These are phyloP conservation scores for Hamigera avellanea DNA, from an alignment of 495 filamentous ascomycete genomes.

Conservation along the genomic window DNA sequence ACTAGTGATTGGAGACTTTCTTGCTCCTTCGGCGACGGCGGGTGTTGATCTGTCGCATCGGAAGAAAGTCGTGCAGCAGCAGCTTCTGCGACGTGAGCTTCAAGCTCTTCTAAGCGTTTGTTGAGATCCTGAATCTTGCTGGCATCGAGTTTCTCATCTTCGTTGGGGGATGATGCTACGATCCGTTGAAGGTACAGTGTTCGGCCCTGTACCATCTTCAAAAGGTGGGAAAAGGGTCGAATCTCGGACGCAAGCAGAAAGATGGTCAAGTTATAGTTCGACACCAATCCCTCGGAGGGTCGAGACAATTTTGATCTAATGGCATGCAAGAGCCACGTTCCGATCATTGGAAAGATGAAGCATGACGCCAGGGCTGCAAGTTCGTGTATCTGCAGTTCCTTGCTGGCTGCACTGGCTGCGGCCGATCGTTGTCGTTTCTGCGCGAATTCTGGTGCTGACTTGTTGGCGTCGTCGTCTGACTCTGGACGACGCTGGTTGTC, in stretches of 20 bases:
- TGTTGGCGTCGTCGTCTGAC: conserved; percentile 24
- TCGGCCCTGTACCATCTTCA: conserved; percentile 65
- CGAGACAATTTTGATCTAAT: conserved; percentile 66
- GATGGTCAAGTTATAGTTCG: conserved; percentile 87
- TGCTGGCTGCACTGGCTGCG: conserved; percentile 29
- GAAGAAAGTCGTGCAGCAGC: conserved; percentile 16
- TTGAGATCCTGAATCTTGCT: conserved; percentile 44
- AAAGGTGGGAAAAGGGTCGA: conserved; percentile 65
- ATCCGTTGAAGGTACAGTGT: conserved; percentile 76
- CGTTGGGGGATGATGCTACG: conserved; percentile 40
- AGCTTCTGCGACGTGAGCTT: conserved; percentile 42
- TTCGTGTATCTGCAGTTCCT: conserved; percentile 66
- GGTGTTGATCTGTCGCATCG: conserved; percentile 2
- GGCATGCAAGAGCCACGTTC: conserved; percentile 66
- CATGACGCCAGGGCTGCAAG: conserved; percentile 60
- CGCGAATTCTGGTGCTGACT: conserved; percentile 5
- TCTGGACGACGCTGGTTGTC: conserved; percentile 23
- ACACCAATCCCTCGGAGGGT: conserved; percentile 77
- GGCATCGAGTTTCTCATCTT: conserved; percentile 22
- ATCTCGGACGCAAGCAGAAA: conserved; percentile 85
- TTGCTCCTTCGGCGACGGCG: conserved; percentile 1
- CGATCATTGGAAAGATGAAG: conserved; percentile 67
- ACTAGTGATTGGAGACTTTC: conserved; percentile 18
- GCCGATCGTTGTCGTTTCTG: conserved; percentile 6
- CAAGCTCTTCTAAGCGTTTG: conserved; percentile 58